Evolutionary conservation across 169 alveolate genomes (phyloP), one percentile per base, ranked within the genome.

Genomic region (Amoebophrya sp.): DNA sequence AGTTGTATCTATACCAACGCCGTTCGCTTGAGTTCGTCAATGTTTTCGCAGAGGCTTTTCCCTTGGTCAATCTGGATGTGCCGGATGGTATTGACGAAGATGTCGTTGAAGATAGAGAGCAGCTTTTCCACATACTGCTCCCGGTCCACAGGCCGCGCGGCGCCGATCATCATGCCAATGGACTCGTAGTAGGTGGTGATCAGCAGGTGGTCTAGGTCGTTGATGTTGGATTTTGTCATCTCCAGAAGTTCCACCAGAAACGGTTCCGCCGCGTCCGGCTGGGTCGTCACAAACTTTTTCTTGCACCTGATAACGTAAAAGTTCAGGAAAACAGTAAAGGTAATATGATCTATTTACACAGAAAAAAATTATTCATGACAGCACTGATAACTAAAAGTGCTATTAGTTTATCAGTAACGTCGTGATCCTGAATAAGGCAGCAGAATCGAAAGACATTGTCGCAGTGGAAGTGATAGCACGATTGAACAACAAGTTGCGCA

Each of bases 181-280:
- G 92, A 88, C 66, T 90, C 92, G 40, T 39, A 89, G 91, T 32
- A 92, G 53, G 91, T 88, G 93, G 91, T 54, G 35, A 92, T 92
- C 35, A 83, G 93, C 93, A 92, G 18, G 54, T 89, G 93, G 47
- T 92, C 93, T 91, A 92, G 53, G 41, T 92, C 91, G 0, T 91
- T 83, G 47, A 92, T 55, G 77, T 89, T 91, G 40, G 77, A 41
- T 41, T 10, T 23, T 25, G 35, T 77, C 23, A 3, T 77, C 35
- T 3, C 88, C n/a, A 77, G 88, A 18, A 12, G 39, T 3, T 12
- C 35, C 10, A 77, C 88, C 88, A 12, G 35, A 25, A 77, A 29
- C 23, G 35, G 35, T 25, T 23, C 39, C 1, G 39, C 7, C 35
- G 88, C 35, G 88, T 23, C 88, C 39, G 39, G 7, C 12, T 77